A percentile compares a stretch with the other conserved stretches of the same genome.
Conservation (phyloP, 345 rosid species). For the Noccaea bulbosa region DNA sequence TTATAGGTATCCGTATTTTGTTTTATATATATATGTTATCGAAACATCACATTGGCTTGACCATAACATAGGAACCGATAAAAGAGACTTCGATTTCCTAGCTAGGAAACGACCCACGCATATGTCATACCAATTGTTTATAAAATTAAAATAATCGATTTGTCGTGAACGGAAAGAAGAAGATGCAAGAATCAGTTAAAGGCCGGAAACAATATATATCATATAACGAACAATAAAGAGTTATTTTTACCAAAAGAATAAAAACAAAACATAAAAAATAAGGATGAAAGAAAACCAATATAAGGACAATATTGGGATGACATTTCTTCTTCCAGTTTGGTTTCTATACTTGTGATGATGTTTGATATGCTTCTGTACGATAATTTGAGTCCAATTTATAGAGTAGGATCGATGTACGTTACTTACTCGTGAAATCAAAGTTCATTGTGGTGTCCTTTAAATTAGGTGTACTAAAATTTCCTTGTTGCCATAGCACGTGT, state of each 20-base stretch:
- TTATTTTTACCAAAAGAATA: too few relatives aligned
- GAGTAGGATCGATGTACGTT: background rate
- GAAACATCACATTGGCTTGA: background rate
- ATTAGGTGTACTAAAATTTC: conserved; percentile 20
- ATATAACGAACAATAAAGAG: too few relatives aligned
- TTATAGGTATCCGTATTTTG: background rate
- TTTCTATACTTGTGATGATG: background rate
- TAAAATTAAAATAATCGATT: background rate
- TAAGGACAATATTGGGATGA: too few relatives aligned
- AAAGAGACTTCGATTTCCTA: background rate
- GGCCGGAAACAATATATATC: too few relatives aligned
- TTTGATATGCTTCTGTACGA: conserved; percentile 3
- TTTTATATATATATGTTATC: background rate
- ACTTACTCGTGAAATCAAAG: background rate
- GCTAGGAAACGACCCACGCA: background rate
- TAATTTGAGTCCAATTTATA: conserved; percentile 7
- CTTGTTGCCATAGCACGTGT: conserved; percentile 1
- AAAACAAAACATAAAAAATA: too few relatives aligned
- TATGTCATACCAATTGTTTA: background rate
- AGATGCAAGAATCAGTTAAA: too few relatives aligned
- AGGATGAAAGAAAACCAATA: too few relatives aligned
- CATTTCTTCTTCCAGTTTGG: background rate
- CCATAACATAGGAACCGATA: background rate
- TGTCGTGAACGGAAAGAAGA: too few relatives aligned
- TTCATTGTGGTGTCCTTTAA: conserved; percentile 5